These are phyloP conservation scores for Cladosporium cucumerinum DNA, from an alignment of 2,329 filamentous ascomycete species.

Conservation along the genomic window DNA sequence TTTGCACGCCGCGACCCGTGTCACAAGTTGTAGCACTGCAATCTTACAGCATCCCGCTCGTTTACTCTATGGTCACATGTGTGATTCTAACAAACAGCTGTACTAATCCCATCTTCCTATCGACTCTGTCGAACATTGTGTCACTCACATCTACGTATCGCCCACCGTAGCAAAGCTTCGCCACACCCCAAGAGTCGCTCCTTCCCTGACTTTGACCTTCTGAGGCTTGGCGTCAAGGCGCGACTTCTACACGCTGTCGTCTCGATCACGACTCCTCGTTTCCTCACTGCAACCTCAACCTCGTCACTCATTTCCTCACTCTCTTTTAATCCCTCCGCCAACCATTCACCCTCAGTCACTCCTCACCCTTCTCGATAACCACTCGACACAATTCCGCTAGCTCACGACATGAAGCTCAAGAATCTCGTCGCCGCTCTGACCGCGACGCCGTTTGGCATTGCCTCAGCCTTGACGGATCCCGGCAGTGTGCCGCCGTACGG, in stretches of 20 bases:
- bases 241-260: conserved; percentile 12
- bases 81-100: not conserved
- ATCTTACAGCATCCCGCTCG: conserved; percentile 1
- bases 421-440: conserved; percentile 16
- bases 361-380: conserved; percentile 26
- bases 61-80: not conserved
- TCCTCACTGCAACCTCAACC: not conserved
- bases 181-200: not conserved
- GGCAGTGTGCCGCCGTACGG: conserved; percentile 7
- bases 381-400: not conserved
- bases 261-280: conserved; percentile 3
- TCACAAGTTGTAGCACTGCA: not conserved
- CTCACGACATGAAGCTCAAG: conserved; percentile 21
- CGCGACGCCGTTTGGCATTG: conserved; percentile 7
- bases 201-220: not conserved
- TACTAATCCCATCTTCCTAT: not conserved
- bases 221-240: not conserved
- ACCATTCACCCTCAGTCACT: conserved; percentile 28
- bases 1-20: not conserved
- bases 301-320: conserved; percentile 11
- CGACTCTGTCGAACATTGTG: not conserved
- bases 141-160: not conserved
- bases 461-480: conserved; percentile 3
- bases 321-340: conserved; percentile 18
- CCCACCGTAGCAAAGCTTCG: not conserved